These are phyloP conservation scores for Pseudocercospora cruenta DNA, from an alignment of 2,329 filamentous ascomycete genomes.

Conservation along the genomic window DNA sequence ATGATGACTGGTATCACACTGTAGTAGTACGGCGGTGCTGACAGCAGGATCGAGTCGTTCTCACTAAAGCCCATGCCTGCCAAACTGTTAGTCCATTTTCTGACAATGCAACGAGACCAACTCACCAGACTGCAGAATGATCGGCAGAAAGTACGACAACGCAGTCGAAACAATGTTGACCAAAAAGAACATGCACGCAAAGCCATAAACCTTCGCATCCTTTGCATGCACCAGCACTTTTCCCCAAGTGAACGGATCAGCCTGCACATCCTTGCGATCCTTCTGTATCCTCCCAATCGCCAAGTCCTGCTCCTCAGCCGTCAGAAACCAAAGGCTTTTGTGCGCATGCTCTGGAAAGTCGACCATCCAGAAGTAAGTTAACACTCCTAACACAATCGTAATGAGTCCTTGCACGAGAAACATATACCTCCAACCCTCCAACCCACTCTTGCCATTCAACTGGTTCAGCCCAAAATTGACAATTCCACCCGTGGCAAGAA, in stretches of 20 bases:
- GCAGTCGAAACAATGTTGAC: constrained; percentile 69
- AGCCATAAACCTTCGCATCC: constrained; percentile 67
- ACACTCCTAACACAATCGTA: constrained; percentile 59
- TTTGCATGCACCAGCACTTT: constrained; percentile 61
- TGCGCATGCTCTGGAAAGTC: constrained; percentile 68
- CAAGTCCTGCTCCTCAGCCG: constrained; percentile 58
- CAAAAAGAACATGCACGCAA: constrained; percentile 67
- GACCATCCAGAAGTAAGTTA: constrained; percentile 72
- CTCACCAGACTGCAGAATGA: constrained; percentile 43
- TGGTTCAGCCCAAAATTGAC: constrained; percentile 72
- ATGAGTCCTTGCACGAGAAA: constrained; percentile 68
- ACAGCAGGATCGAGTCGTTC: constrained; percentile 59
- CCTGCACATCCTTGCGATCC: constrained; percentile 63
- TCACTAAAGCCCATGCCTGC: constrained; percentile 47
- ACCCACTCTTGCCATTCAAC: constrained; percentile 58
- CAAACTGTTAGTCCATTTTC: neutral
- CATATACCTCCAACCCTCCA: constrained; percentile 71
- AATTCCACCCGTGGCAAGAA: constrained; percentile 67
- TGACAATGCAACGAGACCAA: neutral
- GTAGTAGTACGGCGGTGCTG: constrained; percentile 70
- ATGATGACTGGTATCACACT: constrained; percentile 66
- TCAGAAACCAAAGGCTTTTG: constrained; percentile 61
- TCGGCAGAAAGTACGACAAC: constrained; percentile 67
- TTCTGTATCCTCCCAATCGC: constrained; percentile 61
- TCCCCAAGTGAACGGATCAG: constrained; percentile 59